Evolutionary conservation across 208 protist species (phyloP), one percentile per base, ranked within the genome.

Genomic region (Novymonas esmeraldas): DNA sequence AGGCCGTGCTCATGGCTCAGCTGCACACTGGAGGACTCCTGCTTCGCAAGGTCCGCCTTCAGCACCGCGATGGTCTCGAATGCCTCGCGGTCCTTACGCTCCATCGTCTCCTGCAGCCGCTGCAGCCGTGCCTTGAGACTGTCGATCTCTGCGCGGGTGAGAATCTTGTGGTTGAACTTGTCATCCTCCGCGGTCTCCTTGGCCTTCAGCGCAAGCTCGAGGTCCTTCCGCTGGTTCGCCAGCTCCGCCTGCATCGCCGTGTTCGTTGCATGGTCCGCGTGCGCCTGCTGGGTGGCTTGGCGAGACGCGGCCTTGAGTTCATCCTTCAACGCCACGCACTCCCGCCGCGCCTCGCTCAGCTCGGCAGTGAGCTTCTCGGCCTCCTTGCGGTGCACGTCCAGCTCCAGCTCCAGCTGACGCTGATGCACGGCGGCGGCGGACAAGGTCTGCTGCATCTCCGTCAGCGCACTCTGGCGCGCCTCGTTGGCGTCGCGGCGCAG

Each of bases 201-300:
- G 48, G 90, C 88, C 45, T 84, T 78, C 26, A 70, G 62, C 16
- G 79, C 57, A 18, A 79, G 73, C 5, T 51, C 64, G n/a, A 90
- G 62, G 56, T 88, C 81, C 57, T 88, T 81, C 75, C 89, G 90
- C 26, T 83, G 69, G 61, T 93, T 83, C 42, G 89, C 79, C 42
- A 94, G 70, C 51, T 94, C 84, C 6, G 62, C 73, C 73, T 93
- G 89, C 70, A 96, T 79, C 7, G 70, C 51, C 9, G 84, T 73
- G 58, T 89, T 93, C 18, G 84, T 76, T 55, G 88, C 71, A 66
- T 93, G 85, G 75, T 90, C 84, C n/a, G 81, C 73, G 77, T 94
- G 85, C 55, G 93, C 86, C 41, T 85, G 85, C 57, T 89, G 61
- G 13, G 72, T 64, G 0, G 86, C 64, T 13, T 78, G 74, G n/a